Evolutionary conservation across 495 filamentous ascomycete genomes (phyloP), one percentile per base, ranked within the genome.

Genomic region (Parachaetomium inaequale): DNA sequence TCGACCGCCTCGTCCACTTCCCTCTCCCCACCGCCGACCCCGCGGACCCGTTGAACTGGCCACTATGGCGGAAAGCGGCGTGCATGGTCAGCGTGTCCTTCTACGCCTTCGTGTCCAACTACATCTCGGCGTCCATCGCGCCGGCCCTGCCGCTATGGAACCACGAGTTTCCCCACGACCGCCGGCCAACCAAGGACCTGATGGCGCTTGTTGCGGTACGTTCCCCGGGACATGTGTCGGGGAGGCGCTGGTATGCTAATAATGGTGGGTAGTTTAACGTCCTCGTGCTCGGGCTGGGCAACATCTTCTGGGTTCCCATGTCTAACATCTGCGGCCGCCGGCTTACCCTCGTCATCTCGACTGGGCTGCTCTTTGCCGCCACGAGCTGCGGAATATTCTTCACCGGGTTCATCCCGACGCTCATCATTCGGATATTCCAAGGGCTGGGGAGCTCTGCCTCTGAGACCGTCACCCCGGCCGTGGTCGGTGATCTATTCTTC

Each of bases 291-390:
- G 72, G 70, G 2, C 40, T 73, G 6, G 65, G 70, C 0, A 74
- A 74, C 42, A 64, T 71, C 51, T 74, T 84, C 58, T 83, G 82
- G 78, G 78, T 80, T n/a, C 84, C 84, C 0, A 55, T 86, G n/a
- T 80, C 83, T 7, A 82, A 83, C 57, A 73, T 81, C 11, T 85
- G 72, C 58, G 83, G 84, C 4, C 76, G 82, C n/a, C 78, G 83
- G 3, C 80, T 79, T 6, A 74, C 83, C 34, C 78, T 83, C 34
- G 70, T 85, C 8, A 38, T 83, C 7, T 83, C 81, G 7, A 67
- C 78, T 1, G 56, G 81, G 11, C 69, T 74, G 42, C 76, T 78
- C 62, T 64, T 78, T 2, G 68, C 79, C 2, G 78, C 76, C 54
- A 81, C 81, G 19, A 68, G 77, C 17, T 78, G 76, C 26, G 83